These are phyloP conservation scores for Laetiporus sulphureus DNA, from an alignment of 1,284 basidiomycete genomes.

Conservation along the genomic window DNA sequence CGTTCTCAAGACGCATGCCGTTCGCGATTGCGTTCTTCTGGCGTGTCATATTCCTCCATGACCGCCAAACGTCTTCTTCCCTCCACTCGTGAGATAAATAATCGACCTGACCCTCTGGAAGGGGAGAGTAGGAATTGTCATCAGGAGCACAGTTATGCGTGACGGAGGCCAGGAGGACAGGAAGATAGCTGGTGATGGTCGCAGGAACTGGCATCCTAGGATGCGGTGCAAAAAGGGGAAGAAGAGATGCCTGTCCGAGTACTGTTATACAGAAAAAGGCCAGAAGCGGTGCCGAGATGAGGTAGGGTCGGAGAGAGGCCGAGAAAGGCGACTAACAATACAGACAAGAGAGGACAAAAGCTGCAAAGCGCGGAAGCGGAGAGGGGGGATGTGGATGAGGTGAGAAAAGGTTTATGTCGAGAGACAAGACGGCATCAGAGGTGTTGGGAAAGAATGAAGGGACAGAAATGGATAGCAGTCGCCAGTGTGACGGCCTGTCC, in stretches of 20 bases:
- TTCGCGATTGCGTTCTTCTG: constrained; percentile 99
- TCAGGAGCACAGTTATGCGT: constrained; percentile 52
- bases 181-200: constrained; percentile 48
- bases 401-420: constrained; percentile 4
- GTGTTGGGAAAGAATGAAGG: constrained; percentile 1
- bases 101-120: constrained; percentile 71
- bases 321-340: not conserved
- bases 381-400: not conserved
- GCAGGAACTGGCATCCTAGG: constrained; percentile 22
- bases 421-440: constrained; percentile 2
- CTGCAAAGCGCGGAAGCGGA: too few relatives aligned
- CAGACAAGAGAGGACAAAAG: not conserved
- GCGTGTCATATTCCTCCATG: constrained; percentile 97
- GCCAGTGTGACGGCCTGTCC: constrained; percentile 8
- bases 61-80: constrained; percentile 98
- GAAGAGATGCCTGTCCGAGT: constrained; percentile 1
- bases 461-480: constrained; percentile 8
- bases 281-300: constrained; percentile 2
- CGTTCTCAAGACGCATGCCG: constrained; percentile 93
- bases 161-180: constrained; percentile 60
- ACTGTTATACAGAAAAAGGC: constrained; percentile 4
- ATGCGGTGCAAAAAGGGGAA: constrained; percentile 8
- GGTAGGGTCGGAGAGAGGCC: constrained; percentile 1
- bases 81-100: constrained; percentile 93
- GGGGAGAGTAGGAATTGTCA: constrained; percentile 59